Evolutionary conservation across 2,329 filamentous ascomycete species (phyloP).

Genomic region (Aspergillus sergii): DNA sequence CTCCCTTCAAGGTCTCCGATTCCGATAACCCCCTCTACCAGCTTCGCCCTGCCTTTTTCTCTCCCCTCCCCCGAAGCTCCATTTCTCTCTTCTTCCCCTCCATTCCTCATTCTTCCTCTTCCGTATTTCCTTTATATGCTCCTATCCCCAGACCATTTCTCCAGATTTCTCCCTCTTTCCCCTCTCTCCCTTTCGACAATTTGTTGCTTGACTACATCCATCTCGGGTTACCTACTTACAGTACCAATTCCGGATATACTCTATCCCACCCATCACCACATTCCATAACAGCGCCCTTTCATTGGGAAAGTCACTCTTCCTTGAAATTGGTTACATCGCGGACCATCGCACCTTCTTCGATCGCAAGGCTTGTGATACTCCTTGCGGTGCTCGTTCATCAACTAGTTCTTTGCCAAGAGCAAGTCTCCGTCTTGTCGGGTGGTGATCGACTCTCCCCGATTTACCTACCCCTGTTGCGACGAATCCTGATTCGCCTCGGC

Average conservation of each 20-base stretch:
- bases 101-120: slow-evolving; percentile 21
- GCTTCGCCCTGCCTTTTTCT: slow-evolving; percentile 20
- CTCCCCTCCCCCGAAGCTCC: slow-evolving; percentile 30
- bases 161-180: slow-evolving; percentile 28
- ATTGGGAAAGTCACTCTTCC: background rate
- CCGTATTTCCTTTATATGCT: slow-evolving; percentile 31
- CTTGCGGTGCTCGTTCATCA: slow-evolving; percentile 18
- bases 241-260: slow-evolving; percentile 10
- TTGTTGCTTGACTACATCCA: slow-evolving; percentile 17
- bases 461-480: slow-evolving; percentile 28
- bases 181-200: slow-evolving; percentile 15
- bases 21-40: slow-evolving; percentile 28
- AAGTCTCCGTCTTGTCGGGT: slow-evolving; percentile 23
- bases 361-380: slow-evolving; percentile 17
- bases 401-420: slow-evolving; percentile 14
- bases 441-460: slow-evolving; percentile 32
- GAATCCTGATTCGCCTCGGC: slow-evolving; percentile 26
- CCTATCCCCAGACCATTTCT: slow-evolving; percentile 30
- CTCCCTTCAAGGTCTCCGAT: slow-evolving; percentile 25
- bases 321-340: background rate
- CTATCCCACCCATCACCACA: slow-evolving; percentile 1
- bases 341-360: background rate
- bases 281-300: slow-evolving; percentile 2
- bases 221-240: slow-evolving; percentile 10
- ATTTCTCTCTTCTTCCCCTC: slow-evolving; percentile 29